Percentiles rank a stretch among this genome's conserved stretches.
phyloP scores from a whole-genome alignment of 1,139 yeast genomes.

The Blastobotrys illinoisensis region DNA sequence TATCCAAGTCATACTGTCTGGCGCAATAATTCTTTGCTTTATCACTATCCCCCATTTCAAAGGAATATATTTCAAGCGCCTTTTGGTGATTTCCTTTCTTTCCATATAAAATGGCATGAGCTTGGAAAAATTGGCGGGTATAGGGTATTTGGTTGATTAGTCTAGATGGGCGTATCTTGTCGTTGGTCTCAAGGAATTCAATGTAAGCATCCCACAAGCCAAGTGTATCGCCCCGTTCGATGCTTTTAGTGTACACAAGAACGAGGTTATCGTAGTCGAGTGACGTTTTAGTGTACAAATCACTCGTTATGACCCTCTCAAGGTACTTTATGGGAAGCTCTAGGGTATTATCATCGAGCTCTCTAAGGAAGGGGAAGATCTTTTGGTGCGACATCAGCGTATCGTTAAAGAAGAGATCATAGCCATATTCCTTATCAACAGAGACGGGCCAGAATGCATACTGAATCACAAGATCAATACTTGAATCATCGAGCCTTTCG shows the following conservation, averaged over 20 bases:
- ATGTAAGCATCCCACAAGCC: conserved; percentile 22
- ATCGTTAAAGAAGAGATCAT: conserved; percentile 62
- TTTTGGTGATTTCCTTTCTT: conserved; percentile 58
- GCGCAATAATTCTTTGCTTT: conserved; percentile 57
- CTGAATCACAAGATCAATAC: conserved; percentile 52
- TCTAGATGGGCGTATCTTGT: conserved; percentile 34
- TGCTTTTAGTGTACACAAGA: conserved; percentile 46
- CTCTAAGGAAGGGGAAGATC: conserved; percentile 46
- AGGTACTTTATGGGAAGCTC: conserved; percentile 49
- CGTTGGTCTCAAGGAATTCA: conserved; percentile 26
- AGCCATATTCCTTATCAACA: conserved; percentile 39
- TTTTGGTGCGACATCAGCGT: conserved; percentile 49
- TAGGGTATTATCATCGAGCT: conserved; percentile 20
- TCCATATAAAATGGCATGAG: conserved; percentile 56
- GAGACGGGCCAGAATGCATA: conserved; percentile 54
- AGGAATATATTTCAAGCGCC: conserved; percentile 58
- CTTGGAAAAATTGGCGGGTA: conserved; percentile 28
- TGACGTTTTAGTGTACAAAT: conserved; percentile 41
- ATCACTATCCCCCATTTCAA: conserved; percentile 51
- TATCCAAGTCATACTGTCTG: conserved; percentile 42
- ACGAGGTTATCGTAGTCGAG: conserved; percentile 50
- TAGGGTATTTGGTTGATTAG: conserved; percentile 30
- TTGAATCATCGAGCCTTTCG: conserved; percentile 49
- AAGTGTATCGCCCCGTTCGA: conserved; percentile 23
- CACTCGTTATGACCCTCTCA: conserved; percentile 49